Conservation (phyloP, 2,329 filamentous ascomycete species). For the Hymenoscyphus scutula region DNA sequence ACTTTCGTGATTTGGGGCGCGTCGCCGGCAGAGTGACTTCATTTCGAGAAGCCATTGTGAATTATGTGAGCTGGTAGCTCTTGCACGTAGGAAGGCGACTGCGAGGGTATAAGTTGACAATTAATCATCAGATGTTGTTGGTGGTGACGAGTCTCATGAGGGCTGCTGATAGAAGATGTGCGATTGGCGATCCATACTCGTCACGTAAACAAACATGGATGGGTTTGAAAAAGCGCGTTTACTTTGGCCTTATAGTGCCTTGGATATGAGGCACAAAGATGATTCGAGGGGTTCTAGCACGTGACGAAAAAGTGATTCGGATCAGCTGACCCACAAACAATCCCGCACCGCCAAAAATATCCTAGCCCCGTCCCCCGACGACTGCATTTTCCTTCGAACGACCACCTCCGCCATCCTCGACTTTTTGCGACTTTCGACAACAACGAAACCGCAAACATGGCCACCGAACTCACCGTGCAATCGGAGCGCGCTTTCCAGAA, state of each 20-base stretch:
- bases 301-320: neutral
- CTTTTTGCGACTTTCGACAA: conserved; percentile 35
- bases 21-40: conserved; percentile 54
- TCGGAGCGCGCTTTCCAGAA: conserved; percentile 99
- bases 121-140: conserved; percentile 6
- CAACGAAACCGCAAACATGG: conserved; percentile 57
- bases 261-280: neutral
- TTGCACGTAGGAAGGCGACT: neutral
- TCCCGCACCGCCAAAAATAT: neutral
- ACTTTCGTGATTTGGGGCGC: conserved; percentile 61
- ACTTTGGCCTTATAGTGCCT: neutral
- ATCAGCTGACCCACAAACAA: conserved; percentile 4
- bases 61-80: conserved; percentile 20
- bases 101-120: neutral
- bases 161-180: neutral
- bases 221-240: conserved; percentile 18
- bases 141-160: conserved; percentile 4
- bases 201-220: conserved; percentile 21
- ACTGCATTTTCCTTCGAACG: conserved; percentile 2
- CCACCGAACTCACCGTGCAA: conserved; percentile 99
- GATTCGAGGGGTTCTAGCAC: neutral
- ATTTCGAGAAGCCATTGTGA: conserved; percentile 40
- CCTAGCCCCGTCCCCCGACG: neutral
- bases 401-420: conserved; percentile 20
- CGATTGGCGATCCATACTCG: conserved; percentile 7